Evolutionary conservation across 441 rosid species (phyloP), one percentile per base, ranked within the genome.

Genomic region (Gossypium davidsonii): DNA sequence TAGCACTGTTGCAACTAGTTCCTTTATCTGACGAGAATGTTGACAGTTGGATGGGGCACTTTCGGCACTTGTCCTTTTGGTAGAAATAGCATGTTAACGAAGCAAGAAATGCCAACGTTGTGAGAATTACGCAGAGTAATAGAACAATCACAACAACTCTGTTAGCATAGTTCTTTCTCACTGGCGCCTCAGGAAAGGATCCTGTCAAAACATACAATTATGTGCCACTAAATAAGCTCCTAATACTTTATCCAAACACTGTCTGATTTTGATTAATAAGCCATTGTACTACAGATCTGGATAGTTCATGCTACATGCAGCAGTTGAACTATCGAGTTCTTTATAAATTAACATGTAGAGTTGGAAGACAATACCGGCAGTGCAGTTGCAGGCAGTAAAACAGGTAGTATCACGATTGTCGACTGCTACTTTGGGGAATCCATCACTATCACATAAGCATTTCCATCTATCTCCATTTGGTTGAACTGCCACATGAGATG

Each of bases 381-480:
- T 80, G 82, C 99, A 94, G 81, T 91, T 91, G 89, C 99, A 92
- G 59, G 92, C 80, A 3, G 84, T 82, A 84, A 92, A 94, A 80
- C 99, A 94, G 62, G 85, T 66, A 44, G 83, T 67, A 58, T 83
- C 81, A 17, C 79, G 85, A 78, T 67, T 83, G 20, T 25, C 74
- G 72, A 76, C 75, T 18, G 85, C 78, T 73, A 91, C 83, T 79
- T 80, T 84, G 1, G 98, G 98, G 75, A 92, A 87, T 70, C 90
- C 97, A 79, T 84, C 80, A 4, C 83, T 83, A 39, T 86, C 83
- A 83, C 99, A 94, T 65, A 53, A 46, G 73, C 99, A 94, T 34
- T 68, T 78, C 99, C 99, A 92, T 70, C 76, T 83, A 74, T 71
- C 77, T 74, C 80, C 83, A 51, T 71, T 77, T 26, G 80, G 49